Conservation (phyloP, 2,329 filamentous ascomycete genomes). For the Calonectria pseudoturangicola region DNA sequence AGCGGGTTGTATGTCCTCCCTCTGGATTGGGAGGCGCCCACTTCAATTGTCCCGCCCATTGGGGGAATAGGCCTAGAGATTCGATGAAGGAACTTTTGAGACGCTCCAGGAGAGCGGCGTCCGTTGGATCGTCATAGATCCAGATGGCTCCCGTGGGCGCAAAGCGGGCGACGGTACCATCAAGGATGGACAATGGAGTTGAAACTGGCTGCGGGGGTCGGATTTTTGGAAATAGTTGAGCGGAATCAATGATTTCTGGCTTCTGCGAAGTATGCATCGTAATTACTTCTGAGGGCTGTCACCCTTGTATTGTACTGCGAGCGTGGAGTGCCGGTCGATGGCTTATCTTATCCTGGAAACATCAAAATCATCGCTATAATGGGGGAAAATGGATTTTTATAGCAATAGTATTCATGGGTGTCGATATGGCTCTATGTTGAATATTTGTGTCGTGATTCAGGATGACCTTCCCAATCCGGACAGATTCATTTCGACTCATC, state of each 20-base stretch:
- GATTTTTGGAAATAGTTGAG: conserved; percentile 3
- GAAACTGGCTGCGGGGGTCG: not conserved
- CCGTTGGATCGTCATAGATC: not conserved
- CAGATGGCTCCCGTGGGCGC: conserved; percentile 15
- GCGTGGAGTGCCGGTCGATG: not conserved
- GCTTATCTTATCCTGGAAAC: not conserved
- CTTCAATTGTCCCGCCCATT: conserved; percentile 19
- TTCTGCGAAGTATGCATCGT: not conserved
- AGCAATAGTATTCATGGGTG: not conserved
- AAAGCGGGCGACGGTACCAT: conserved; percentile 9
- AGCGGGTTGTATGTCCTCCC: conserved; percentile 17
- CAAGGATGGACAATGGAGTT: conserved; percentile 16
- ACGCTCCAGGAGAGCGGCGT: not conserved
- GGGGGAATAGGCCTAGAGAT: not conserved
- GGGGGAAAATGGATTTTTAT: no score
- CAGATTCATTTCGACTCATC: conserved; percentile 20
- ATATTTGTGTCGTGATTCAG: not conserved
- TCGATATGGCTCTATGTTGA: not conserved
- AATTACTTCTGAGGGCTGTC: not conserved
- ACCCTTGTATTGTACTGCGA: not conserved
- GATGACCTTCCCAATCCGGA: conserved; percentile 9
- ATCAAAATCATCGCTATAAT: no score
- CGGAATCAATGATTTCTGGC: not conserved
- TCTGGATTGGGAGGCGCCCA: conserved; percentile 12
- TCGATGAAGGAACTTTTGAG: conserved; percentile 19